These are phyloP conservation scores for Chytriomyces hyalinus DNA, from an alignment of 192 early-diverging fungal genomes.

Conservation along the genomic window DNA sequence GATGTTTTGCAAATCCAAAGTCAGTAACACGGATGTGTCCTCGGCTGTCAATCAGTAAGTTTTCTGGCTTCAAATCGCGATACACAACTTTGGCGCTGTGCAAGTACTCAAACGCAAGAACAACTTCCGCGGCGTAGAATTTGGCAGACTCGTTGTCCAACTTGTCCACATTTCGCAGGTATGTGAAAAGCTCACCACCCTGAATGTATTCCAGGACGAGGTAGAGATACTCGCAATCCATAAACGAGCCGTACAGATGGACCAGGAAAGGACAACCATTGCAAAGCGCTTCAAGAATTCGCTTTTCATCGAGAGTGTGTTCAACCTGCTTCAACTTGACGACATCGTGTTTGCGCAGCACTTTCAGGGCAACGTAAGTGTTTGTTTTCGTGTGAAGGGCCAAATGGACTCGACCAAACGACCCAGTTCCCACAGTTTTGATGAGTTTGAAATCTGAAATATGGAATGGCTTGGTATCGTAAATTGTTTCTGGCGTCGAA, in stretches of 20 bases:
- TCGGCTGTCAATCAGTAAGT: conserved; percentile 61
- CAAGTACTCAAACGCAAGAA: conserved; percentile 72
- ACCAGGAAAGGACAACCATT: conserved; percentile 82
- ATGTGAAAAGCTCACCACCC: conserved; percentile 89
- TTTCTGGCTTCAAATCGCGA: conserved; percentile 37
- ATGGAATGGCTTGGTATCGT: conserved; percentile 26
- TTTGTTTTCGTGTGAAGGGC: conserved; percentile 66
- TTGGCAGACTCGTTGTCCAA: conserved; percentile 89
- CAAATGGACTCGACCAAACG: conserved; percentile 87
- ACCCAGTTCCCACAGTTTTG: conserved; percentile 72
- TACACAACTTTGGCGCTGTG: conserved; percentile 76
- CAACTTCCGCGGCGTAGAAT: conserved; percentile 79
- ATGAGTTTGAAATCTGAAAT: conserved; percentile 35
- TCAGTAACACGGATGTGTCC: conserved; percentile 82
- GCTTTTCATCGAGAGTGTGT: conserved; percentile 79
- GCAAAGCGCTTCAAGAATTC: conserved; percentile 73
- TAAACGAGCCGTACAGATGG: conserved; percentile 91
- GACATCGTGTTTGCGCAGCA: conserved; percentile 75
- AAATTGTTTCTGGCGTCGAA: conserved; percentile 6
- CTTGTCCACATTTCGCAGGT: conserved; percentile 86
- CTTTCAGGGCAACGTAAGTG: conserved; percentile 70
- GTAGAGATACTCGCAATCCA: conserved; percentile 76
- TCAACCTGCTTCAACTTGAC: conserved; percentile 76
- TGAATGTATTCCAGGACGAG: conserved; percentile 81
- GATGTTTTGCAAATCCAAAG: conserved; percentile 81